Base-by-base conservation (phyloP, 345 rosid species). In the Microcos paniculata region DNA sequence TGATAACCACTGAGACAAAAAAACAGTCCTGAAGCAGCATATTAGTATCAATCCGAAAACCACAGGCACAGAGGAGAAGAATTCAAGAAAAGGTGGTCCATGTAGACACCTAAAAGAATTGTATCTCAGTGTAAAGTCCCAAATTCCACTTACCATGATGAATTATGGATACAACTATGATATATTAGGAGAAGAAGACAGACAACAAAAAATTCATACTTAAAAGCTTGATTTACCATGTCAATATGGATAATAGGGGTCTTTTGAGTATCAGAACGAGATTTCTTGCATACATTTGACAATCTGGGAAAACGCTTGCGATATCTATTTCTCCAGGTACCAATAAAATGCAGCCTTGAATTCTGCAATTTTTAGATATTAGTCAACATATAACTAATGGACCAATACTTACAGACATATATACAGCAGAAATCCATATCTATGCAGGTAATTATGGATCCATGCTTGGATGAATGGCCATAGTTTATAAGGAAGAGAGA, bases 291-390 rank as follows among this genome's bases (percentile, higher is more conserved):
- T 33, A 81, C 87, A 79, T 49, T 79, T 62, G 81, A 78, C 49
- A 77, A 77, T 80, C 77, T 78, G 63, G 90, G 87, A 55, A 87
- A 94, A 77, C 91, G 90, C 83, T 86, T 90, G 15, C 92, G 88
- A 76, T 95, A 95, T 80, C 99, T 82, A 70, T 85, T 88, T 86
- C 96, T 93, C 99, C 98, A 95, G n/a, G 98, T 93, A 74, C 99
- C 99, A 14, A 95, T 93, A 84, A 95, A 95, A 87, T 95, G 99
- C 84, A 95, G 85, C 88, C 99, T 90, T 76, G 99, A 95, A 87
- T 81, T 85, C 98, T 94, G 86, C 77, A 87, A 73, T 68, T 77
- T 71, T 73, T 51, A 76, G 76, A 71, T 43, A 58, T 42, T n/a
- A 4, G 23, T 65, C 52, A 72, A 64, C 63, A 70, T 45, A 53